Base-by-base conservation (phyloP, 1,284 basidiomycete genomes). In the Apiotrichum sp. region DNA sequence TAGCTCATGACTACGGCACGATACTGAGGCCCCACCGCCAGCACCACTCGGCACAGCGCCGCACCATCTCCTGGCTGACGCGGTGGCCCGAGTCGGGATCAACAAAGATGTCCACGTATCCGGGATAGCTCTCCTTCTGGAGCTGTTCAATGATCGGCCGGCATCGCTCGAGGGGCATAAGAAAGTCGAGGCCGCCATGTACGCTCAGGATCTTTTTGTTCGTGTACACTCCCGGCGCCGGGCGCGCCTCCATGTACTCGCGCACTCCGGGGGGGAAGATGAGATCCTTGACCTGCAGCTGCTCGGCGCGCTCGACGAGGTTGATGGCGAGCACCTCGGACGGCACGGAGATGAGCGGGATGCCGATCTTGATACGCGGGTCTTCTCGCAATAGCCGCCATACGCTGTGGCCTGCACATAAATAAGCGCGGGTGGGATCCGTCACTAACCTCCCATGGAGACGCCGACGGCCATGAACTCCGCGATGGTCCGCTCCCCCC, bases 341-440 rank as follows among this genome's bases (percentile, higher is more conserved):
- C 0, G 90, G 88, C 59, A 87, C 88, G 34, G 88, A 89, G 57
- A 82, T 80, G 62, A 82, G 78, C 4, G 89, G 86, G 32, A 93
- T 83, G 1, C 86, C 89, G 47, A 88, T 78, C 81, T 78, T 4
- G 88, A 93, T 76, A 32, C 87, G 79, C 6, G 85, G 81, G 57
- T 91, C 91, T 88, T 86, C 40, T 65, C 47, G 40, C 41, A 54
- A 39, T 14, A 54, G 41, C 2, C 53, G 53, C 53, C 53, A 54
- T 7, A 49, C 47, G 6, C 33, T 29, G 35, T 54, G 46, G 32
- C 54, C 81, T 35, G 22, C 35, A 31, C 7, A 29, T 22, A 3
- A 35, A 36, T 34, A 34, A 47, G n/a, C n/a, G n/a, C n/a, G n/a
- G n/a, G n/a, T n/a, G n/a, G n/a, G n/a, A n/a, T 36, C 13, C 14